Percentiles rank a stretch among this genome's conserved stretches.
Conservation (phyloP, 768 basidiomycete genomes). For the Panus rudis region DNA sequence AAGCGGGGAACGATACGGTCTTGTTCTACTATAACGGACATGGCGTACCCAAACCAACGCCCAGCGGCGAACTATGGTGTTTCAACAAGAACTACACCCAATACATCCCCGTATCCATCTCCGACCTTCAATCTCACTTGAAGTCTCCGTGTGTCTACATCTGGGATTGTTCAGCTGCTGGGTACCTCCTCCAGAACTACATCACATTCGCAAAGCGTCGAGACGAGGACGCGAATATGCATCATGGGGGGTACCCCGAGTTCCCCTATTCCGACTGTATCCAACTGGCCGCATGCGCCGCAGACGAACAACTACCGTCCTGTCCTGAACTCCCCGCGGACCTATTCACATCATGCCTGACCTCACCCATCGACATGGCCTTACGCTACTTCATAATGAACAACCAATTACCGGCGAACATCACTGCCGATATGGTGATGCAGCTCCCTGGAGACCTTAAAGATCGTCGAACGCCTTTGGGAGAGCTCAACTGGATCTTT, state of each 20-base stretch:
- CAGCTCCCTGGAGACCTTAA: conserved; percentile 95
- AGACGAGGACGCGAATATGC: conserved; percentile 56
- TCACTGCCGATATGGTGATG: conserved; percentile 85
- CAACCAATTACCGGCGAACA: conserved; percentile 73
- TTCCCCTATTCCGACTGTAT: conserved; percentile 81
- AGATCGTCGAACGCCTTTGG: conserved; percentile 91
- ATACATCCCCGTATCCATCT: conserved; percentile 93
- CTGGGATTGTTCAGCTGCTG: conserved; percentile 99
- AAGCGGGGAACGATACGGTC: conserved; percentile 89
- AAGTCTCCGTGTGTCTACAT: conserved; percentile 95
- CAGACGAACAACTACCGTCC: conserved; percentile 87
- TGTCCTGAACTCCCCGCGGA: conserved; percentile 97
- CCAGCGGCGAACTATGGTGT: conserved; percentile 96
- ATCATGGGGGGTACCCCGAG: conserved; percentile 52
- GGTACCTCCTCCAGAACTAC: conserved; percentile 87
- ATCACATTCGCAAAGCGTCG: conserved; percentile 70
- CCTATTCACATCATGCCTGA: conserved; percentile 94
- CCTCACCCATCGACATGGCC: conserved; percentile 96
- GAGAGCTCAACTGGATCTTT: conserved; percentile 99
- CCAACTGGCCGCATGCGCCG: conserved; percentile 90
- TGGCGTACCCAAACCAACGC: conserved; percentile 94
- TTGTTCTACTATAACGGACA: conserved; percentile 99
- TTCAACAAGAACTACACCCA: conserved; percentile 97
- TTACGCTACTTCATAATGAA: conserved; percentile 91
- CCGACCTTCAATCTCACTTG: conserved; percentile 90